A percentile compares a stretch with the other conserved stretches of the same genome.
Conservation (phyloP, 2,329 filamentous ascomycete species). For the Ascochyta lentis region DNA sequence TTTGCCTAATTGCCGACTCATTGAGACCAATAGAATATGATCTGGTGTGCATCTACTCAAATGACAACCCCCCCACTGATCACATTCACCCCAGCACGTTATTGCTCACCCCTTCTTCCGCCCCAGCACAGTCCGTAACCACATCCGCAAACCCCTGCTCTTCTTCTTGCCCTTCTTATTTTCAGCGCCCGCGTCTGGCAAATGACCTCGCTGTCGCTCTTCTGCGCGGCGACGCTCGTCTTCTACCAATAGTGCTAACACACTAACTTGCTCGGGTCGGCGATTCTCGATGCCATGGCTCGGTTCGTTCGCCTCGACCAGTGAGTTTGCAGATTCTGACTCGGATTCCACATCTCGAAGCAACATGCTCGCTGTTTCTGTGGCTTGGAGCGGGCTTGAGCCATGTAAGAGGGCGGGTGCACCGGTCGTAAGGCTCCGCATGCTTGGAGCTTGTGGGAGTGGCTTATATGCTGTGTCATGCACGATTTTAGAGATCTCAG, state of each 20-base stretch:
- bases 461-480: too few species aligned
- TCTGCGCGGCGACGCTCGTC: neutral
- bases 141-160: neutral
- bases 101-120: neutral
- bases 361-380: neutral
- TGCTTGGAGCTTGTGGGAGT: too few species aligned
- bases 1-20: too few species aligned
- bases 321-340: neutral
- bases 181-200: neutral
- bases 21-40: too few species aligned
- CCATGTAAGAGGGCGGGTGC: neutral
- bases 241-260: neutral
- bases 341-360: neutral
- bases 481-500: neutral
- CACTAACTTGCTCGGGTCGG: neutral
- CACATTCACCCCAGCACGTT: too few species aligned
- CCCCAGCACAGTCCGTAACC: neutral
- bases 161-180: neutral
- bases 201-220: neutral
- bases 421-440: too few species aligned
- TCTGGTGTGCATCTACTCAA: neutral
- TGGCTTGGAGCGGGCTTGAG: neutral
- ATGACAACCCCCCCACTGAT: neutral
- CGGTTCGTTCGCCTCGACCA: neutral
- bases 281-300: neutral